phyloP scores from a whole-genome alignment of 768 basidiomycete genomes.

The Mycena crocata region DNA sequence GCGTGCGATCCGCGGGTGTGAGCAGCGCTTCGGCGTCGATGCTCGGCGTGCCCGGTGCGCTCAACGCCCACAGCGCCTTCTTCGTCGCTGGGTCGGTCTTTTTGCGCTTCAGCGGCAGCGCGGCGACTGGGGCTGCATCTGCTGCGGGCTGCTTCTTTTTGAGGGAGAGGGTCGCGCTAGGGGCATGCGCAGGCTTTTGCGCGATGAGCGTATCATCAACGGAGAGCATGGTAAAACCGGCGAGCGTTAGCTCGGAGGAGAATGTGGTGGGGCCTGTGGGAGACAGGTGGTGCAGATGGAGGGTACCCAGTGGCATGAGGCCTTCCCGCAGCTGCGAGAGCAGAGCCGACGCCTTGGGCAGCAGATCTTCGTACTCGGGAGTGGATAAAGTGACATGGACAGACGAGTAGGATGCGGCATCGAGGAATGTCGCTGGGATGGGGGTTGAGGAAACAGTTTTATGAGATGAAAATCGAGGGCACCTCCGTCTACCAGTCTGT shows the following conservation, averaged over 20 bases:
- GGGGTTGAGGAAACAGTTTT: conserved; percentile 17
- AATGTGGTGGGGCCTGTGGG: conserved; percentile 51
- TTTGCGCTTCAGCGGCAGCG: conserved; percentile 65
- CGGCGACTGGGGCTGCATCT: conserved; percentile 41
- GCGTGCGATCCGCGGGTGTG: conserved; percentile 82
- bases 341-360: conserved; percentile 63
- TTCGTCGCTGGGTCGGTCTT: conserved; percentile 78
- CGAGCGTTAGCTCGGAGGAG: conserved; percentile 68
- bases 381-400: conserved; percentile 75
- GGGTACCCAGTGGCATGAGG: conserved; percentile 74
- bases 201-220: conserved; percentile 65
- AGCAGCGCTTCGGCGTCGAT: conserved; percentile 89
- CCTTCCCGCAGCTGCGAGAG: conserved; percentile 70
- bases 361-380: conserved; percentile 68
- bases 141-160: conserved; percentile 42
- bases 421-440: conserved; percentile 66
- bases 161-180: conserved; percentile 54
- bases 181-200: conserved; percentile 72
- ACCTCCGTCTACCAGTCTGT: conserved; percentile 88
- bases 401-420: conserved; percentile 67
- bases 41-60: conserved; percentile 72
- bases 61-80: conserved; percentile 90
- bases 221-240: conserved; percentile 73
- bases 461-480: conserved; percentile 31
- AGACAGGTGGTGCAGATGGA: conserved; percentile 70